These are phyloP conservation scores for Talaromyces proteolyticus DNA, from an alignment of 495 filamentous ascomycete genomes.

Conservation along the genomic window DNA sequence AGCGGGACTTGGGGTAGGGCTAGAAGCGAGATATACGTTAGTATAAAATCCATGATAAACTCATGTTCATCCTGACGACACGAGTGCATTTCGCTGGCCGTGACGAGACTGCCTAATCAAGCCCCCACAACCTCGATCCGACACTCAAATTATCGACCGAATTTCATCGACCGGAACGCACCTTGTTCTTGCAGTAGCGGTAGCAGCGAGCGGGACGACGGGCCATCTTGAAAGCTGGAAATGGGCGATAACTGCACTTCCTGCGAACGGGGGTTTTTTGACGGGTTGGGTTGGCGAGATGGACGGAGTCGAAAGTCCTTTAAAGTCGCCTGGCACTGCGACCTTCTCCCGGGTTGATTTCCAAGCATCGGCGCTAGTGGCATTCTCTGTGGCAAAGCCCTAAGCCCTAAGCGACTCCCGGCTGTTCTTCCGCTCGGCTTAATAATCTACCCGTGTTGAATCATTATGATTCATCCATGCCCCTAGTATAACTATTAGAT, in stretches of 20 bases:
- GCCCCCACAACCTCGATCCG: slow-evolving; percentile 28
- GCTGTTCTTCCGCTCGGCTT: neutral
- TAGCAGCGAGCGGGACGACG: slow-evolving; percentile 98
- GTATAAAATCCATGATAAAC: slow-evolving; percentile 6
- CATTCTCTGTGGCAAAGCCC: slow-evolving; percentile 33
- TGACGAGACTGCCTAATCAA: neutral
- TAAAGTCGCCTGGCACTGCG: slow-evolving; percentile 27
- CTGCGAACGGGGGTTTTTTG: slow-evolving; percentile 40
- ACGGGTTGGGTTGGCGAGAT: slow-evolving; percentile 36
- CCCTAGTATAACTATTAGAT: neutral
- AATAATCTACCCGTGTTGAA: neutral
- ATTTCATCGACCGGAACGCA: slow-evolving; percentile 41
- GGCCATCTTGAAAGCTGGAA: slow-evolving; percentile 82
- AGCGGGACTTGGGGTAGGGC: slow-evolving; percentile 99
- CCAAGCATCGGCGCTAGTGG: slow-evolving; percentile 39
- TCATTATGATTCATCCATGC: neutral
- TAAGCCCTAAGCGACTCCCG: slow-evolving; percentile 31
- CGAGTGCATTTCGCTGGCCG: slow-evolving; percentile 1
- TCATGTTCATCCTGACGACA: neutral
- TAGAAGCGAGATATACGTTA: slow-evolving; percentile 42
- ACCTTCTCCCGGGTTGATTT: slow-evolving; percentile 40
- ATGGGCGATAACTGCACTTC: slow-evolving; percentile 48
- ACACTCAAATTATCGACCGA: slow-evolving; percentile 22
- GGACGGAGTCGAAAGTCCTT: slow-evolving; percentile 30
- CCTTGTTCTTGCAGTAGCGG: slow-evolving; percentile 99